A percentile compares a stretch with the other conserved stretches of the same genome.
Conservation (phyloP, 1,284 basidiomycete genomes). For the Cerrena zonata region DNA sequence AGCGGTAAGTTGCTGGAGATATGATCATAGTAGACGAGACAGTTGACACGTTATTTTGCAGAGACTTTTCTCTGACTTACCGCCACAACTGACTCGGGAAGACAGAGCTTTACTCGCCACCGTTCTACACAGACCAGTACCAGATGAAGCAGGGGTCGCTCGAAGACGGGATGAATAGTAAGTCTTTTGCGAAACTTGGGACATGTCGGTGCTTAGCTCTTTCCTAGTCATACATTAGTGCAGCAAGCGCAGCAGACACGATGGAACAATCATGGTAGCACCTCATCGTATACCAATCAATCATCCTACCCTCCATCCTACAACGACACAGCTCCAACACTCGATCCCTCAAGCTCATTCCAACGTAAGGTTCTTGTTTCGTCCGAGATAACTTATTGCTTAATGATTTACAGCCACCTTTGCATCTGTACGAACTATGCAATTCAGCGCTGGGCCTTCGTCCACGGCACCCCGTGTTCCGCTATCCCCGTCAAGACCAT, state of each 20-base stretch:
- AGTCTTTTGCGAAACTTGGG: conserved; percentile 7
- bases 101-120: conserved; percentile 17
- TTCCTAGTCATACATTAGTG: no score
- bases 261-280: no score
- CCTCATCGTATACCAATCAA: no score
- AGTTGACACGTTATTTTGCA: conserved; percentile 3
- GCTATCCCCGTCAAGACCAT: background rate
- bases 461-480: background rate
- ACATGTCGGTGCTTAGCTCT: background rate
- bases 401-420: background rate
- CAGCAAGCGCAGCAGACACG: no score
- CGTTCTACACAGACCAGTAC: conserved; percentile 35
- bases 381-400: background rate
- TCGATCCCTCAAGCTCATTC: background rate
- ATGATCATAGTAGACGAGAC: background rate
- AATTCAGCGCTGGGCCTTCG: background rate
- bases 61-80: conserved; percentile 10
- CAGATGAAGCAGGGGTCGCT: conserved; percentile 38
- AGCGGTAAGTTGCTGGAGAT: background rate
- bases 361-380: background rate
- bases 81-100: background rate
- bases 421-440: background rate
- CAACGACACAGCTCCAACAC: no score
- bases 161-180: conserved; percentile 42
- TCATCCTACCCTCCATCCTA: no score